Evolutionary conservation across 805 yeast genomes (phyloP).

Genomic region (Saturnispora zaruensis): DNA sequence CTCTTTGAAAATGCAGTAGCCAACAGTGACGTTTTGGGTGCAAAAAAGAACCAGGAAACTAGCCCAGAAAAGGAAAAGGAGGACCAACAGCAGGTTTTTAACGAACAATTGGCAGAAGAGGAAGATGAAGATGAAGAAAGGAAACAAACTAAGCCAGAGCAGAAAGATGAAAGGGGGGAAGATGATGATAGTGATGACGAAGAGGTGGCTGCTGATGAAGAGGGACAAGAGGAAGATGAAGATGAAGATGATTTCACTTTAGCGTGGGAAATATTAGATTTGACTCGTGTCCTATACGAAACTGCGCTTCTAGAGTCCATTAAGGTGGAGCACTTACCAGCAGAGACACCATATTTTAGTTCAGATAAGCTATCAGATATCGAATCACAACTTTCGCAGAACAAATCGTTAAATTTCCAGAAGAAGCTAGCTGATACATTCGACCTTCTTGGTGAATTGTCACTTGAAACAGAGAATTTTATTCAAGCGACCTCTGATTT

Average conservation of each 20-base stretch:
- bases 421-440: conserved; percentile 63
- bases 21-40: conserved; percentile 71
- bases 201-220: conserved; percentile 21
- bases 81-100: conserved; percentile 20
- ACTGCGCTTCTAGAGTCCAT: conserved; percentile 18
- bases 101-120: conserved; percentile 32
- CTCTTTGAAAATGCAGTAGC: conserved; percentile 69
- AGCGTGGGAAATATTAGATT: conserved; percentile 82
- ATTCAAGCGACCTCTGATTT: conserved; percentile 69
- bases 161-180: conserved; percentile 29
- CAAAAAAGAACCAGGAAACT: conserved; percentile 19
- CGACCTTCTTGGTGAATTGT: conserved; percentile 80
- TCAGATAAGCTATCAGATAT: conserved; percentile 17
- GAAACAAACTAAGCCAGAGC: conserved; percentile 22
- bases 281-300: conserved; percentile 62
- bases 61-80: conserved; percentile 9
- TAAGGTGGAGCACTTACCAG: neutral
- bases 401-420: conserved; percentile 20
- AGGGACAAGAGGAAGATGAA: conserved; percentile 28
- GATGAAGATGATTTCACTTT: conserved; percentile 71
- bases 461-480: conserved; percentile 84
- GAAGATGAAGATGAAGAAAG: conserved; percentile 28
- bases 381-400: neutral
- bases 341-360: conserved; percentile 16
- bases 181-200: conserved; percentile 15